Evolutionary conservation across 2,329 filamentous ascomycete species (phyloP).

Genomic region (Aspergillus cejpii): DNA sequence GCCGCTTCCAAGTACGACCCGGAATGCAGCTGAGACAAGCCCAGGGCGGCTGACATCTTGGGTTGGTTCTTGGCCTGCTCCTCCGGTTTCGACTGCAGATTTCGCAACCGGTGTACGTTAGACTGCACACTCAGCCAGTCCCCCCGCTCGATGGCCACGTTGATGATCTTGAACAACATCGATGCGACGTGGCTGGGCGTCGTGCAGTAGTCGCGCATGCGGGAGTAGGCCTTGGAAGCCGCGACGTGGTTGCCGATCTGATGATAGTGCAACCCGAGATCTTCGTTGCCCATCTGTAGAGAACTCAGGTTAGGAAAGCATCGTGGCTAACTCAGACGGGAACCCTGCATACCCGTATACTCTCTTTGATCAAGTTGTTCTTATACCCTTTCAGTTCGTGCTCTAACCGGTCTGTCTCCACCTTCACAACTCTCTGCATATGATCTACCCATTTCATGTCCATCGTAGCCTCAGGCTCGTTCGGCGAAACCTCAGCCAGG

Average conservation of each 20-base stretch:
- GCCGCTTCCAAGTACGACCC: slow-evolving; percentile 62
- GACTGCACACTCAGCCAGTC: slow-evolving; percentile 67
- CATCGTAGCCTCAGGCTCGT: slow-evolving; percentile 59
- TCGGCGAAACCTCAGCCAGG: slow-evolving; percentile 57
- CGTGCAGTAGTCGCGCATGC: slow-evolving; percentile 87
- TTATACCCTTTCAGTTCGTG: slow-evolving; percentile 84
- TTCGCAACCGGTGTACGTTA: slow-evolving; percentile 53
- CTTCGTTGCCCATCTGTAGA: slow-evolving; percentile 82
- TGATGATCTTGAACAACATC: slow-evolving; percentile 71
- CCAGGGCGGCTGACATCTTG: slow-evolving; percentile 61
- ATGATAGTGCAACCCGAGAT: slow-evolving; percentile 78
- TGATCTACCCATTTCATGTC: slow-evolving; percentile 71
- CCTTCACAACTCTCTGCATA: slow-evolving; percentile 59
- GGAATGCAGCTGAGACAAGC: slow-evolving; percentile 54
- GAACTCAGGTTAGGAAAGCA: slow-evolving; percentile 4
- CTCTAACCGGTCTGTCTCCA: slow-evolving; percentile 70
- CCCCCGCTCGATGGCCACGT: slow-evolving; percentile 65
- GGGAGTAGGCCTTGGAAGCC: slow-evolving; percentile 69
- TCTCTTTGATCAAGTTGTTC: slow-evolving; percentile 96
- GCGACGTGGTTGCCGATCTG: slow-evolving; percentile 64
- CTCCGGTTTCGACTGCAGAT: slow-evolving; percentile 50
- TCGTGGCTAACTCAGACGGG: not conserved
- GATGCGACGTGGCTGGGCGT: slow-evolving; percentile 76
- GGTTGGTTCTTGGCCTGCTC: slow-evolving; percentile 52
- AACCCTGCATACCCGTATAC: slow-evolving; percentile 63